Base-by-base conservation (phyloP, 495 filamentous ascomycete species). In the Oidiodendron maius region DNA sequence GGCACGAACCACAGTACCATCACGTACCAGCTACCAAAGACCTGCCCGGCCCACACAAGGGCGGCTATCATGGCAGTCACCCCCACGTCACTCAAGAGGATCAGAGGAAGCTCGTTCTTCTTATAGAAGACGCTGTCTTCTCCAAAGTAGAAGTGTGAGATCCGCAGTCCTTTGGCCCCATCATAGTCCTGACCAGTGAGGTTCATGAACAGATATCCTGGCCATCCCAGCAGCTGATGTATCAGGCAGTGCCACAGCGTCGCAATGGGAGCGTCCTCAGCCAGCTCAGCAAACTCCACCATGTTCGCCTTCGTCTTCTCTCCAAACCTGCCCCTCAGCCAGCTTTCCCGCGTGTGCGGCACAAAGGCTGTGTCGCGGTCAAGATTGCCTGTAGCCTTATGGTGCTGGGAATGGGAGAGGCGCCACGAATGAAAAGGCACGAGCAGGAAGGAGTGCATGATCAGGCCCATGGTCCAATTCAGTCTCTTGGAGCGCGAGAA, bases 361-460 rank as follows among this genome's bases (percentile, higher is more conserved):
- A 82, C 76, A 48, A 80, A 81, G 26, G 74, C 77, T 38, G 73
- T 76, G 47, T 81, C 79, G 57, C 73, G 73, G 24, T 80, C 73
- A 45, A 78, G 75, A 58, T 82, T 70, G 15, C 71, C 75, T 16
- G 78, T 78, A 48, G 73, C 74, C 46, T 76, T 84, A 70, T 88
- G 84, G 64, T 88, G 84, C 50, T 82, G 79, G 55, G 76, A 76
- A 52, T 88, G 84, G 45, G 80, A 83, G 60, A 85, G 80, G 66
- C 86, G 80, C 84, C 84, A 88, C 22, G 81, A 85, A 67, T 84
- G 84, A 67, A 82, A 88, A 1, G 84, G 84, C 3, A 86, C 82
- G 51, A 83, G 69, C 10, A 87, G 68, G 21, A 74, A 62, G 0
- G 82, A 86, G 59, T 88, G 84, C 38, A 70, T 61, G 47, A 82